Conservation (phyloP, 257 asterid species). For the Nicotiana benthamiana region DNA sequence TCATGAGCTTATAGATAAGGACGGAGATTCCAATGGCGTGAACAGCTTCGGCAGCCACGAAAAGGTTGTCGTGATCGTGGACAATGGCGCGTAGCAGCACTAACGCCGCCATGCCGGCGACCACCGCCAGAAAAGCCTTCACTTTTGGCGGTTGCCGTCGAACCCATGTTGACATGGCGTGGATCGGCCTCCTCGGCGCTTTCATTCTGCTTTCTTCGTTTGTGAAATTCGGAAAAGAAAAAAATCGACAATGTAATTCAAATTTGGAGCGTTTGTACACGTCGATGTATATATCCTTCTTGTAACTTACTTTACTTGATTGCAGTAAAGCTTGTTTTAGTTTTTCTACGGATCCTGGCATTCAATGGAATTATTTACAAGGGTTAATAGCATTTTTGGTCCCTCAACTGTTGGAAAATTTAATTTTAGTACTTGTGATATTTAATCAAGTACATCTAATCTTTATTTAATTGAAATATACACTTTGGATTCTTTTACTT, state of each 20-base stretch:
- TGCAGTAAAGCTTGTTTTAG: no score
- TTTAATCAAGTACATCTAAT: no score
- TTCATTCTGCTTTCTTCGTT: constrained; percentile 21
- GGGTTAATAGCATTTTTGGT: no score
- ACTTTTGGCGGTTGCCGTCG: constrained; percentile 95
- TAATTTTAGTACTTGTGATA: no score
- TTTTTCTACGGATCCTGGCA: no score
- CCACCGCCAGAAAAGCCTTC: constrained; percentile 76
- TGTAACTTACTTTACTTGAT: no score
- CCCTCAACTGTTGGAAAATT: no score
- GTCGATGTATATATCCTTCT: neutral
- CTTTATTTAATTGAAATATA: no score
- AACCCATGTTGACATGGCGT: constrained; percentile 58
- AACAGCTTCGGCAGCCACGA: constrained; percentile 92
- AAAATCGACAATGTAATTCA: neutral
- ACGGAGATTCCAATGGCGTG: constrained; percentile 80
- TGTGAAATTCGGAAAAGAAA: neutral
- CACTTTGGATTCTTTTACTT: no score
- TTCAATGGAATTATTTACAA: no score
- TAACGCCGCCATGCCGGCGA: constrained; percentile 79
- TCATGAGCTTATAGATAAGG: constrained; percentile 80
- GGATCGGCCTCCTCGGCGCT: constrained; percentile 80
- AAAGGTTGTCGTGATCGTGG: constrained; percentile 90
- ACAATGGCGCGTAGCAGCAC: constrained; percentile 81
- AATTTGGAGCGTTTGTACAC: neutral